A percentile compares a stretch with the other conserved stretches of the same genome.
Conservation (phyloP, 2,329 filamentous ascomycete species). For the Botrytis medusae region DNA sequence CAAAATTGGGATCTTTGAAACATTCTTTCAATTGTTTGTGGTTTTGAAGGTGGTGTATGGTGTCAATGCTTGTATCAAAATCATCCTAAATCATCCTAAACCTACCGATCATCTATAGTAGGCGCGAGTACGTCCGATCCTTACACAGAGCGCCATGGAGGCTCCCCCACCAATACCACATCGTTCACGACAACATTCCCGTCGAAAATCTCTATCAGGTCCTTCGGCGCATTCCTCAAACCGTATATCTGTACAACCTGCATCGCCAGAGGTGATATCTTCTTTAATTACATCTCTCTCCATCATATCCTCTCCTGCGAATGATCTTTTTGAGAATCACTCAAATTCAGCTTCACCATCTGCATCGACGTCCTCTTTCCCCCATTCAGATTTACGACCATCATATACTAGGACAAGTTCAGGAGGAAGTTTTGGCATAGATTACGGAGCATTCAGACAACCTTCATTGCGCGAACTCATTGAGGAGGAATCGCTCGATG, state of each 20-base stretch:
- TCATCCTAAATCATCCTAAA: conserved; percentile 24
- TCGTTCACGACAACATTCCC: conserved; percentile 35
- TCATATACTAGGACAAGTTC: conserved; percentile 27
- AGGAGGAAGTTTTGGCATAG: conserved; percentile 62
- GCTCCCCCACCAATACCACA: conserved; percentile 37
- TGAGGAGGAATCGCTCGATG: conserved; percentile 54
- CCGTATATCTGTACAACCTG: conserved; percentile 38
- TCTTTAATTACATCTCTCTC: conserved; percentile 68
- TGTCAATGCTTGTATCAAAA: conserved; percentile 34
- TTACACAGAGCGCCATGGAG: conserved; percentile 34
- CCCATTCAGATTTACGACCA: conserved; percentile 25
- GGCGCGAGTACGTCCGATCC: conserved; percentile 24
- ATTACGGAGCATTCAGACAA: conserved; percentile 66
- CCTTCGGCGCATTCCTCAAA: conserved; percentile 35
- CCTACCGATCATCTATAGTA: conserved; percentile 18
- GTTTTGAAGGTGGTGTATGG: conserved; percentile 25
- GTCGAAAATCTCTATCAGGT: conserved; percentile 37
- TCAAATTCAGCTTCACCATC: conserved; percentile 44
- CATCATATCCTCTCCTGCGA: conserved; percentile 66
- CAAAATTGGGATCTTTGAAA: conserved; percentile 30
- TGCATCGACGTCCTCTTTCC: conserved; percentile 35
- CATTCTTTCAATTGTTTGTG: conserved; percentile 27
- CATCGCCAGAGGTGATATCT: conserved; percentile 67
- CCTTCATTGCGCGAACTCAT: conserved; percentile 51
- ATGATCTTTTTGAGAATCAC: conserved; percentile 62